Evolutionary conservation across 164 flowering plant species (phyloP).

Genomic region (Amborella trichopoda): DNA sequence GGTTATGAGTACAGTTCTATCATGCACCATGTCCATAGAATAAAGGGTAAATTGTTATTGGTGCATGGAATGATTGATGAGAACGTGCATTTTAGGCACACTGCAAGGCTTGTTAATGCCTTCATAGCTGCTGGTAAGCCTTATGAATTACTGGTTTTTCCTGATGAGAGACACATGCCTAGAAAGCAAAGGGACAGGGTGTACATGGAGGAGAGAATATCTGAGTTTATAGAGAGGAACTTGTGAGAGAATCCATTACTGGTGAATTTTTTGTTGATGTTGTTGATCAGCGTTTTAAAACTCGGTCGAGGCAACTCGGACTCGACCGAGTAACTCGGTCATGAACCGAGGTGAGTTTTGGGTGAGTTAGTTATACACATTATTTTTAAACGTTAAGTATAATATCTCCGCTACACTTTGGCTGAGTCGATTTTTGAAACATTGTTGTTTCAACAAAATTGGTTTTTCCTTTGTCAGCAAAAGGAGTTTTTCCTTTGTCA

Average conservation of each 20-base stretch:
- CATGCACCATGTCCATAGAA: constrained; percentile 55
- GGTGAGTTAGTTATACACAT: no score
- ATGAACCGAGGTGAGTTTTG: no score
- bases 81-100: constrained; percentile 93
- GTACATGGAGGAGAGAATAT: constrained; percentile 90
- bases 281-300: no score
- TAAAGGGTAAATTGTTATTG: constrained; percentile 59
- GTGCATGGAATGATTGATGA: constrained; percentile 98
- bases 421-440: no score
- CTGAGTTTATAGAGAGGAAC: constrained; percentile 70
- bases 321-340: no score
- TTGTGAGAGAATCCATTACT: constrained; percentile 23
- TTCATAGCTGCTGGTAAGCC: constrained; percentile 51
- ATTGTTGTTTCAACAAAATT: no score
- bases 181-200: constrained; percentile 51
- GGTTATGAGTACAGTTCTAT: constrained; percentile 48
- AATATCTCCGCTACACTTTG: no score
- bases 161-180: constrained; percentile 86
- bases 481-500: no score
- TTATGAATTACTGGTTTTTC: constrained; percentile 75
- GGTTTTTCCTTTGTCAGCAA: no score
- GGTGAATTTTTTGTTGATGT: background rate
- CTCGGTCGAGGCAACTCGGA: no score
- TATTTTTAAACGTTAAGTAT: no score
- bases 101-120: constrained; percentile 86